A percentile compares a stretch with the other conserved stretches of the same genome.
phyloP scores from a whole-genome alignment of 176 grass and related monocot genomes.

The Lolium rigidum region DNA sequence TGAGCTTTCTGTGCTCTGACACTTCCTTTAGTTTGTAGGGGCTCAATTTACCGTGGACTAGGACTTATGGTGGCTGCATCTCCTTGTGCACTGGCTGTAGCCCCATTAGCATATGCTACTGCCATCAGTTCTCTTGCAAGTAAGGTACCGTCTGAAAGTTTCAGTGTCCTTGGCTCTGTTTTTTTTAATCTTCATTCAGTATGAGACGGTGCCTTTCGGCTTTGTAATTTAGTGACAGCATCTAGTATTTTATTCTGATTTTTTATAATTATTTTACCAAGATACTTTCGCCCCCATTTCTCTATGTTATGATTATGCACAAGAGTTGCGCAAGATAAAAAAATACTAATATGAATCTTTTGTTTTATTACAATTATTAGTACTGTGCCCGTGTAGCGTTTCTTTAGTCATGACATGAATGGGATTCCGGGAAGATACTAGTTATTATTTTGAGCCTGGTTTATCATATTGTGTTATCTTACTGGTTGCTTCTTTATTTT shows the following conservation, averaged over 20 bases:
- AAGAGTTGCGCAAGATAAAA: background rate
- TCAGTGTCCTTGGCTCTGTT: background rate
- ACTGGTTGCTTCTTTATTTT: background rate
- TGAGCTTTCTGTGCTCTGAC: conserved; percentile 40
- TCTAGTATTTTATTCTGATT: background rate
- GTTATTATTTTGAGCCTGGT: background rate
- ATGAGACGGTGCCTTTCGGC: background rate
- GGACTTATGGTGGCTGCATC: conserved; percentile 99
- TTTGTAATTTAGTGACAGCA: conserved; percentile 1
- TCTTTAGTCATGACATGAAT: conserved; percentile 1
- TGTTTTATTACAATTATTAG: conserved; percentile 24
- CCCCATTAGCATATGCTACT: conserved; percentile 96
- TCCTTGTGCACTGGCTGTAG: conserved; percentile 94
- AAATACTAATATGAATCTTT: background rate
- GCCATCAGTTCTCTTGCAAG: conserved; percentile 97
- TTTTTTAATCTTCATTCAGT: background rate
- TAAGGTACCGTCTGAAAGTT: conserved; percentile 69
- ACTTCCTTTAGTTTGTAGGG: conserved; percentile 87
- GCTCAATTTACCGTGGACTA: conserved; percentile 94
- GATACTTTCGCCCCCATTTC: background rate
- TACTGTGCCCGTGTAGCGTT: background rate
- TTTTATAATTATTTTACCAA: background rate
- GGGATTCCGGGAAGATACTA: background rate
- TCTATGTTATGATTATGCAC: background rate
- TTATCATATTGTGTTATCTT: conserved; percentile 5